Conservation (phyloP, 2,329 filamentous ascomycete species). For the Cordyceps cicadae region DNA sequence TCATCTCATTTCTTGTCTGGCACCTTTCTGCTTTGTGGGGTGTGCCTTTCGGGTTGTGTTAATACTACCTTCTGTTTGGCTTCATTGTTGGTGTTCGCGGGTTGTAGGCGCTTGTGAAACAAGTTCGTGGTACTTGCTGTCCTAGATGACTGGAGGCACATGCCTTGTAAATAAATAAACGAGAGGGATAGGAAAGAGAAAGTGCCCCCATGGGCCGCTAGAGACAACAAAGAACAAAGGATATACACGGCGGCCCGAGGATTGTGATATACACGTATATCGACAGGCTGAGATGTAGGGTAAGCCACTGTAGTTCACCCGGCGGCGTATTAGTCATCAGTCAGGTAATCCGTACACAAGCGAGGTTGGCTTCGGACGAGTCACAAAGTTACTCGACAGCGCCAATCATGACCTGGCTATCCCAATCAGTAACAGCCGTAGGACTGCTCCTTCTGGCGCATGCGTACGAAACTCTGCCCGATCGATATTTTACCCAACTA, state of each 20-base stretch:
- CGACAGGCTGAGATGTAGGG: too few relatives aligned
- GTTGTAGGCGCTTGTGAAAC: too few relatives aligned
- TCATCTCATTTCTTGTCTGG: neutral
- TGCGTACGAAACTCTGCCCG: slow-evolving; percentile 53
- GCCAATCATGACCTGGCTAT: slow-evolving; percentile 58
- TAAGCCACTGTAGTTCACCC: too few relatives aligned
- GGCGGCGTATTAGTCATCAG: too few relatives aligned
- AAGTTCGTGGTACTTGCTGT: too few relatives aligned
- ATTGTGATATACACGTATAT: too few relatives aligned
- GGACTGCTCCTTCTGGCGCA: slow-evolving; percentile 76
- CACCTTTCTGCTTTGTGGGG: neutral
- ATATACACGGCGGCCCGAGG: too few relatives aligned
- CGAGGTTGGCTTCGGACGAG: neutral
- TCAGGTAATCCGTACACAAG: neutral
- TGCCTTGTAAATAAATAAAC: too few relatives aligned
- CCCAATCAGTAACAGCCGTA: slow-evolving; percentile 60
- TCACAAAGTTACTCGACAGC: neutral
- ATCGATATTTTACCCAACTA: neutral
- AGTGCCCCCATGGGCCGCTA: too few relatives aligned
- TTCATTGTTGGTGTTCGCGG: neutral
- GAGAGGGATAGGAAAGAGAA: too few relatives aligned
- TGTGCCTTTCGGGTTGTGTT: neutral
- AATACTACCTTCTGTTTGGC: neutral
- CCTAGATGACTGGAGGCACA: too few relatives aligned
- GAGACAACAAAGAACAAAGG: too few relatives aligned